phyloP scores from a whole-genome alignment of 306 rosid species.

The Lathyrus sativus region DNA sequence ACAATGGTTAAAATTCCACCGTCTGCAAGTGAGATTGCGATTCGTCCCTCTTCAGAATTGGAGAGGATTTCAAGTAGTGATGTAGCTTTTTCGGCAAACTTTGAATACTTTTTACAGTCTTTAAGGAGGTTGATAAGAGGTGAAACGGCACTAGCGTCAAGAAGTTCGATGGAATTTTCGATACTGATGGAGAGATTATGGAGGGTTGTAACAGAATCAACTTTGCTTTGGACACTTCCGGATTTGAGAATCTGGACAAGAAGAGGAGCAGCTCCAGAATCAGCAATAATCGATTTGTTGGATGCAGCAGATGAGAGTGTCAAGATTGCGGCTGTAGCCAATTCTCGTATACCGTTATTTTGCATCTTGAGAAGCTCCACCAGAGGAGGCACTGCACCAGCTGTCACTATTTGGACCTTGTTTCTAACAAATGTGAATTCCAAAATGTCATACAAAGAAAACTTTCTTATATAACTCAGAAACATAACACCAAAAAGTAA shows the following conservation, averaged over 20 bases:
- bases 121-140: slow-evolving; percentile 87
- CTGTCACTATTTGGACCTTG: slow-evolving; percentile 80
- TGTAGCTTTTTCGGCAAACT: slow-evolving; percentile 83
- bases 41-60: slow-evolving; percentile 66
- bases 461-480: slow-evolving; percentile 8
- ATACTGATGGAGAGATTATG: slow-evolving; percentile 68
- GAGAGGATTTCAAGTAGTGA: slow-evolving; percentile 77
- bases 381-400: slow-evolving; percentile 79
- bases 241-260: slow-evolving; percentile 81
- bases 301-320: slow-evolving; percentile 78
- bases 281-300: slow-evolving; percentile 72
- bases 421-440: slow-evolving; percentile 57
- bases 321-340: slow-evolving; percentile 86
- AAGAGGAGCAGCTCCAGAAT: slow-evolving; percentile 84
- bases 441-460: slow-evolving; percentile 40
- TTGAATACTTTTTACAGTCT: slow-evolving; percentile 83
- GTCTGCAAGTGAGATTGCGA: slow-evolving; percentile 59
- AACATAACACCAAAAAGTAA: too few relatives aligned
- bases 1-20: slow-evolving; percentile 79
- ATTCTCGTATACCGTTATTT: slow-evolving; percentile 61
- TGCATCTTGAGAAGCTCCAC: slow-evolving; percentile 77
- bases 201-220: slow-evolving; percentile 80
- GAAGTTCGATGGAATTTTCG: slow-evolving; percentile 53
- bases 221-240: slow-evolving; percentile 85
- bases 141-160: slow-evolving; percentile 71